Evolutionary conservation across 345 rosid species (phyloP).

Genomic region (Heritiera littoralis): DNA sequence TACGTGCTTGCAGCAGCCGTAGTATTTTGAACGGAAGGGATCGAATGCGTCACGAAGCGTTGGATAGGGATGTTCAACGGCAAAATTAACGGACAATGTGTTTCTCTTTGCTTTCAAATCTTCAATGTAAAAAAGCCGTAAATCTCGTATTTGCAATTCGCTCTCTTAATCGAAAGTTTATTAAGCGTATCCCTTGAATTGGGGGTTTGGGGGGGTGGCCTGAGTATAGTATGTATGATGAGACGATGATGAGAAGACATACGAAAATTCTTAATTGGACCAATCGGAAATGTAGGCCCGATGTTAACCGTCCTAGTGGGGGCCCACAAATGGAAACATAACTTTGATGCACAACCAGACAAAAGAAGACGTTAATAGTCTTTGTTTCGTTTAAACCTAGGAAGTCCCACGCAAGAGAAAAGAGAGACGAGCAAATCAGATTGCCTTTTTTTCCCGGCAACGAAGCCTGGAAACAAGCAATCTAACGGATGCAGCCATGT

Average conservation of each 20-base stretch:
- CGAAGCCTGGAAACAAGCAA: background rate
- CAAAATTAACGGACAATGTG: background rate
- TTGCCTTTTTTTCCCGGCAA: background rate
- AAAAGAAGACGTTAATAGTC: background rate
- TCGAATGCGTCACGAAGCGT: too few relatives aligned
- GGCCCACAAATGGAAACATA: background rate
- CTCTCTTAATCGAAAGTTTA: background rate
- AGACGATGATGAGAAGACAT: background rate
- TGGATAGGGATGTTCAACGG: slow-evolving; percentile 11
- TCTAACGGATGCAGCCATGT: background rate
- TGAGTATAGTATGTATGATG: background rate
- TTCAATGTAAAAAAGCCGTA: too few relatives aligned
- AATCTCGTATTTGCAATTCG: background rate
- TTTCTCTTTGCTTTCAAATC: too few relatives aligned
- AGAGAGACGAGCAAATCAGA: background rate
- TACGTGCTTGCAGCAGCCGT: background rate
- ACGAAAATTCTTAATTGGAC: background rate
- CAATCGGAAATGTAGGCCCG: background rate
- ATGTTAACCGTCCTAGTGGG: slow-evolving; percentile 14
- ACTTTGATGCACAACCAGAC: background rate
- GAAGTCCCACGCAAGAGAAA: background rate
- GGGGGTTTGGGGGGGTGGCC: background rate
- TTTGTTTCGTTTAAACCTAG: background rate
- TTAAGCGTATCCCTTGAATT: slow-evolving; percentile 8
- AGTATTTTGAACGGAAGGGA: background rate